Percentiles rank a stretch among this genome's conserved stretches.
Conservation (phyloP, 2,329 filamentous ascomycete species). For the Dactylellina haptotyla region DNA sequence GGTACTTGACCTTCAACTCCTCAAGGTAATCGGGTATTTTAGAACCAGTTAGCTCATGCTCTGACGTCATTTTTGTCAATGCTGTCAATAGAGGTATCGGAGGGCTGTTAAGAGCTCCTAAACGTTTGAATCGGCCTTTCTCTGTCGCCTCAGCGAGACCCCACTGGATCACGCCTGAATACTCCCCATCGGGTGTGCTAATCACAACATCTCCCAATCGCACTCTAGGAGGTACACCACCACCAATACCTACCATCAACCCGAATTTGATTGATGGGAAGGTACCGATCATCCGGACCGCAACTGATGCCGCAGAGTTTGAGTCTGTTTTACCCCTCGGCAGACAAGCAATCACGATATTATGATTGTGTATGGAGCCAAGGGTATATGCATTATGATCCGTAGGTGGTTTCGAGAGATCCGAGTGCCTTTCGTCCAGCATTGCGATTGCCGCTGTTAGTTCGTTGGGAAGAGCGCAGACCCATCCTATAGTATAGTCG, state of each 20-base stretch:
- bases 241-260: slow-evolving; percentile 64
- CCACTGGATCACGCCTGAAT: slow-evolving; percentile 18
- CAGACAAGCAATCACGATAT: slow-evolving; percentile 60
- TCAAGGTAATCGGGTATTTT: slow-evolving; percentile 6
- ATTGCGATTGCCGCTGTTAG: slow-evolving; percentile 49
- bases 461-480: slow-evolving; percentile 53
- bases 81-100: background rate
- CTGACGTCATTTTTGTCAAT: background rate
- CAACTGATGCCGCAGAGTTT: slow-evolving; percentile 59
- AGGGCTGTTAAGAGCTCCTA: background rate
- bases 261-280: slow-evolving; percentile 61
- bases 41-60: slow-evolving; percentile 1
- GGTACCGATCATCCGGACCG: slow-evolving; percentile 58
- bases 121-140: background rate
- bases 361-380: slow-evolving; percentile 58
- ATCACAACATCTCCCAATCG: slow-evolving; percentile 27
- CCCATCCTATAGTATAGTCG: slow-evolving; percentile 44
- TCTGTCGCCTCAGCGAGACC: slow-evolving; percentile 8
- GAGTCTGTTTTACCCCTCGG: slow-evolving; percentile 60
- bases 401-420: slow-evolving; percentile 14
- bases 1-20: slow-evolving; percentile 1
- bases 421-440: slow-evolving; percentile 54
- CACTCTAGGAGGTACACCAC: slow-evolving; percentile 57
- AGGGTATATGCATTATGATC: slow-evolving; percentile 57
- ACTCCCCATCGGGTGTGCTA: background rate